These are phyloP conservation scores for Basidioascus undulatus DNA, from an alignment of 768 basidiomycete species.

Conservation along the genomic window DNA sequence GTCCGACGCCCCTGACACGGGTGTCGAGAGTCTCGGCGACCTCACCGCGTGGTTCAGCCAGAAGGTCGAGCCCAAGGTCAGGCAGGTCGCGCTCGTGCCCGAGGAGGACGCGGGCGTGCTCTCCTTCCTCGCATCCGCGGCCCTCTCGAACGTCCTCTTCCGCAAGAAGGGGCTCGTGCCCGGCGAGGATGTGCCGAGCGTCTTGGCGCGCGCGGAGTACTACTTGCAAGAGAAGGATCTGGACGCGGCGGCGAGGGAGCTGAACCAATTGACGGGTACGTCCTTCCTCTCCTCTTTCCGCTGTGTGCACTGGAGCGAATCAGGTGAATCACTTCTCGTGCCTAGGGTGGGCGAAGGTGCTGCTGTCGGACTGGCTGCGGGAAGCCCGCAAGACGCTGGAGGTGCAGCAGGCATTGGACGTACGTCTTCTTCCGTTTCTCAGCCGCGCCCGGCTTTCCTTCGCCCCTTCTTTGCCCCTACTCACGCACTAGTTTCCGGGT, in stretches of 20 bases:
- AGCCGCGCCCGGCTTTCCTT: not conserved
- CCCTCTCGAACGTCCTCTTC: constrained; percentile 53
- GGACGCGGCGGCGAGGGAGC: constrained; percentile 60
- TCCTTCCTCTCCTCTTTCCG: not conserved
- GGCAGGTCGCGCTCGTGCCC: constrained; percentile 76
- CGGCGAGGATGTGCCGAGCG: constrained; percentile 64
- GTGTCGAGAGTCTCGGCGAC: constrained; percentile 67
- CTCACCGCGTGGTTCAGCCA: constrained; percentile 75
- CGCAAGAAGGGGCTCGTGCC: constrained; percentile 48
- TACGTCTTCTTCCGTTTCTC: constrained; percentile 16
- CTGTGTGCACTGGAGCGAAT: no score
- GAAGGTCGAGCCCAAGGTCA: constrained; percentile 58
- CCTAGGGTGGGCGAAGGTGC: constrained; percentile 29
- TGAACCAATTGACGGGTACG: constrained; percentile 70
- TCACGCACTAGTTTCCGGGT: constrained; percentile 6
- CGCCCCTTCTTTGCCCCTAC: not conserved
- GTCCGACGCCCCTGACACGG: constrained; percentile 15
- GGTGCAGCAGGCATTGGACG: constrained; percentile 77
- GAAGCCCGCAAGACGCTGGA: constrained; percentile 70
- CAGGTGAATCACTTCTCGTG: no score
- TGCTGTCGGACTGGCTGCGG: constrained; percentile 60
- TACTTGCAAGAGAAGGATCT: constrained; percentile 79
- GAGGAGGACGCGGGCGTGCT: constrained; percentile 70
- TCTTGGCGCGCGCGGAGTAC: constrained; percentile 68
- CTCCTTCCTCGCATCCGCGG: constrained; percentile 58